Evolutionary conservation across 805 yeast species (phyloP).

Genomic region (Ogataea nitratoaversa): DNA sequence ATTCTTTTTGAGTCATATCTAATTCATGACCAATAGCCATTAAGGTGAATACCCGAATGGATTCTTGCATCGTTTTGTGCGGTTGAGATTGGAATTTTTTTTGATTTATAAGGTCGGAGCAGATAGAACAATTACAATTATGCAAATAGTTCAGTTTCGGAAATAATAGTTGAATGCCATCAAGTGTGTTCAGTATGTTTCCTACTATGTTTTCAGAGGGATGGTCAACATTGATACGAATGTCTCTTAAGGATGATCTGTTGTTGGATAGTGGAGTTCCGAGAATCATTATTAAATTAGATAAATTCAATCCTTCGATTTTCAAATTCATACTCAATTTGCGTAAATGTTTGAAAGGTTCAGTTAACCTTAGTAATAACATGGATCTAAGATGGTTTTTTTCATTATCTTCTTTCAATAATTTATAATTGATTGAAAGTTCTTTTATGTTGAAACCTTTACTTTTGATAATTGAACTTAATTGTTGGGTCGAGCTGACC

Average conservation of each 20-base stretch:
- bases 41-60: constrained; percentile 29
- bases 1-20: constrained; percentile 19
- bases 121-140: constrained; percentile 22
- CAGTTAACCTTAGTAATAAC: constrained; percentile 28
- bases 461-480: constrained; percentile 21
- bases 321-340: constrained; percentile 22
- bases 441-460: constrained; percentile 23
- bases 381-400: constrained; percentile 31
- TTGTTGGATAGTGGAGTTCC: constrained; percentile 29
- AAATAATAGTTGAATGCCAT: constrained; percentile 26
- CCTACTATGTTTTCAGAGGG: constrained; percentile 31
- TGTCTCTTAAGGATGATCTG: constrained; percentile 18
- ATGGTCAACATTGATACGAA: constrained; percentile 22
- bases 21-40: constrained; percentile 30
- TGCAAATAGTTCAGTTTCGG: constrained; percentile 27
- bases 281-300: constrained; percentile 30
- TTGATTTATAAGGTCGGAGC: constrained; percentile 13
- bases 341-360: constrained; percentile 21
- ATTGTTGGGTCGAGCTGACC: constrained; percentile 26
- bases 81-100: constrained; percentile 3
- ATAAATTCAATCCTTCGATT: constrained; percentile 27
- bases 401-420: constrained; percentile 23
- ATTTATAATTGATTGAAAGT: constrained; percentile 23
- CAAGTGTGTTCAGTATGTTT: constrained; percentile 24
- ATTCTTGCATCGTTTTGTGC: constrained; percentile 15